A percentile compares a stretch with the other conserved stretches of the same genome.
Conservation (phyloP, 352 stramenopile species). For the Globisporangium radiosum region DNA sequence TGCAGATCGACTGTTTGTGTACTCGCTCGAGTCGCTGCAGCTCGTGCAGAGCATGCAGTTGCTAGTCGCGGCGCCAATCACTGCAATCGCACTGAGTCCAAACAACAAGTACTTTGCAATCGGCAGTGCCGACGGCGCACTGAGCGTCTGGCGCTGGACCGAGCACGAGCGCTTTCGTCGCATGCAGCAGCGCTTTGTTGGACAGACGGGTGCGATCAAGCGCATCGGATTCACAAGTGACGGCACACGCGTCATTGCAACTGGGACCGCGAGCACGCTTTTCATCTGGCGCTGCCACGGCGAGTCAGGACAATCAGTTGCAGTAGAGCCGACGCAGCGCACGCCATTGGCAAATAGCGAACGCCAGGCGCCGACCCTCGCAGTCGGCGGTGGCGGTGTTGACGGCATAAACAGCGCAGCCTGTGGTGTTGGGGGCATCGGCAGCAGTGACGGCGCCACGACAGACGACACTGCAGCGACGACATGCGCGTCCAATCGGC, state of each 20-base stretch:
- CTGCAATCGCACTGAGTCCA: slow-evolving; percentile 33
- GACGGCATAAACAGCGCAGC: neutral
- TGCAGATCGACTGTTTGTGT: slow-evolving; percentile 47
- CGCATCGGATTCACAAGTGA: slow-evolving; percentile 35
- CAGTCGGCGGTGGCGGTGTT: no score
- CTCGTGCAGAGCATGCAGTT: slow-evolving; percentile 51
- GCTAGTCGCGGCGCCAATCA: slow-evolving; percentile 45
- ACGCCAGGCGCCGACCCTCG: neutral
- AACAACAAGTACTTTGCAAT: slow-evolving; percentile 68
- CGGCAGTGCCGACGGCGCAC: slow-evolving; percentile 41
- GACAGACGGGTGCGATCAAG: slow-evolving; percentile 28
- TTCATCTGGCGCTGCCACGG: slow-evolving; percentile 63
- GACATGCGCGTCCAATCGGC: no score
- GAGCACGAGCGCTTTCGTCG: slow-evolving; percentile 35
- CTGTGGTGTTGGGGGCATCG: neutral
- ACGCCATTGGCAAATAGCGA: neutral
- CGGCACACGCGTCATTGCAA: slow-evolving; percentile 31
- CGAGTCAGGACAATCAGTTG: slow-evolving; percentile 2
- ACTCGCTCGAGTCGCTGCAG: slow-evolving; percentile 24
- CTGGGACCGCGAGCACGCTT: slow-evolving; percentile 33
- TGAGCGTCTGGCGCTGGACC: slow-evolving; percentile 61
- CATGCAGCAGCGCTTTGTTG: slow-evolving; percentile 56
- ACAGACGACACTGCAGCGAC: no score
- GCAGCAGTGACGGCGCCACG: neutral
- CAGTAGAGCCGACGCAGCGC: no score